Base-by-base conservation (phyloP, 1,284 basidiomycete genomes). In the Apiotrichum gamsii region DNA sequence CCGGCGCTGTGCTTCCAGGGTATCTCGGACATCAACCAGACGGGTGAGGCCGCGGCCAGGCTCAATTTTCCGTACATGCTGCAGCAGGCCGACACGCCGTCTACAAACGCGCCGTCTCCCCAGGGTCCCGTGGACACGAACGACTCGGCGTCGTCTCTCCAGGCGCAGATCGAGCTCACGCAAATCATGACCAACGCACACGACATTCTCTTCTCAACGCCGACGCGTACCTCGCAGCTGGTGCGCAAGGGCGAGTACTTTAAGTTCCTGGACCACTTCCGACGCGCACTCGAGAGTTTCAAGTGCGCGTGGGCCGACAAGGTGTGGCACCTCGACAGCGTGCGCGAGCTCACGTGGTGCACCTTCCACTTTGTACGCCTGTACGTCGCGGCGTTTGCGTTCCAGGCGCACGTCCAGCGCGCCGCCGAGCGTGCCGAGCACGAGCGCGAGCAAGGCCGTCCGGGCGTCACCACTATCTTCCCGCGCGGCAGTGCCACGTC, bases 111-210 rank as follows among this genome's bases (percentile, higher is more conserved):
- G 15, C 28, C 38, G 10, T 39, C 49, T 2, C 50, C 44, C 10
- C 24, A 30, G 15, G 23, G 36, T 3, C 38, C 39, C 15, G 18
- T 44, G 13, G 55, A 50, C 46, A 31, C 43, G 28, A 50, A 57
- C 46, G 62, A 65, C 49, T 63, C 58, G 29, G 66, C 67, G 11
- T 60, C 62, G 16, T 43, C 68, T 37, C 66, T 70, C 58, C 67
- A 70, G 44, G 60, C 62, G 9, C 48, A 62, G 15, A 61, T 68
- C 40, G 73, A 74, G 46, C 54, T 74, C 18, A 73, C 70, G 21
- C 70, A 74, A 48, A 73, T 71, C 49, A 74, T 74, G 73, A 73
- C 73, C 8, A 70, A 69, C 46, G 70, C 70, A 1, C 72, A 74
- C 57, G 73, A 74, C 50, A 69, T 72, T 11, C 53, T 74, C 29